Conservation (phyloP, 1,139 yeast genomes). For the Hansenula lynferdii region DNA sequence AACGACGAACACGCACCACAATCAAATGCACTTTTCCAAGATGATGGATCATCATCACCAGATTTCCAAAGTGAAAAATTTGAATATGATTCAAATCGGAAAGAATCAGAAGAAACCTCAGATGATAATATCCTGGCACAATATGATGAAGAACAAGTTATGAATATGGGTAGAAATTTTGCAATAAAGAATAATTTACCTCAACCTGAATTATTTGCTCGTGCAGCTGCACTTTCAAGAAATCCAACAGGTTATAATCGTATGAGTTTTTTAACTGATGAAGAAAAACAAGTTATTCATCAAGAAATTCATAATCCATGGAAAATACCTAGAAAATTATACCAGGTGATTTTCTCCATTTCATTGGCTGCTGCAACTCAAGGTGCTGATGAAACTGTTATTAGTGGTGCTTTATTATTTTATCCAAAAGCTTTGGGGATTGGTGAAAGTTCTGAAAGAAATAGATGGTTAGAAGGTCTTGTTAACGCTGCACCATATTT, state of each 20-base stretch:
- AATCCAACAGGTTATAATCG: conserved; percentile 52
- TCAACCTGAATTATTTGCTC: conserved; percentile 57
- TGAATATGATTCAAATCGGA: not conserved
- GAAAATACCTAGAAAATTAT: conserved; percentile 42
- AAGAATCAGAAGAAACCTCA: not conserved
- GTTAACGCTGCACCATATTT: conserved; percentile 76
- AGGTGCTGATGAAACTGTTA: conserved; percentile 85
- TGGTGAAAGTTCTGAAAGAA: conserved; percentile 37
- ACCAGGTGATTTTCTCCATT: conserved; percentile 62
- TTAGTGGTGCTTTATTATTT: conserved; percentile 73
- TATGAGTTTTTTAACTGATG: conserved; percentile 48
- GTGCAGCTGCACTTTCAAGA: conserved; percentile 71
- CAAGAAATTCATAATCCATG: conserved; percentile 47
- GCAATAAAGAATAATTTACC: conserved; percentile 49
- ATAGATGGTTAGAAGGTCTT: conserved; percentile 64
- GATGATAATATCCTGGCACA: conserved; percentile 43
- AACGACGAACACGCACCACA: no score
- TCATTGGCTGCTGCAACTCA: conserved; percentile 86
- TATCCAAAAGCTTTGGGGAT: conserved; percentile 54
- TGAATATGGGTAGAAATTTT: conserved; percentile 62
- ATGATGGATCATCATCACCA: not conserved
- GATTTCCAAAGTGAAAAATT: not conserved
- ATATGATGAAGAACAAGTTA: conserved; percentile 56
- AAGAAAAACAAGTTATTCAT: conserved; percentile 51
- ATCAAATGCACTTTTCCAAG: no score